These are phyloP conservation scores for Schrenkiella parvula DNA, from an alignment of 345 rosid species.

Conservation along the genomic window DNA sequence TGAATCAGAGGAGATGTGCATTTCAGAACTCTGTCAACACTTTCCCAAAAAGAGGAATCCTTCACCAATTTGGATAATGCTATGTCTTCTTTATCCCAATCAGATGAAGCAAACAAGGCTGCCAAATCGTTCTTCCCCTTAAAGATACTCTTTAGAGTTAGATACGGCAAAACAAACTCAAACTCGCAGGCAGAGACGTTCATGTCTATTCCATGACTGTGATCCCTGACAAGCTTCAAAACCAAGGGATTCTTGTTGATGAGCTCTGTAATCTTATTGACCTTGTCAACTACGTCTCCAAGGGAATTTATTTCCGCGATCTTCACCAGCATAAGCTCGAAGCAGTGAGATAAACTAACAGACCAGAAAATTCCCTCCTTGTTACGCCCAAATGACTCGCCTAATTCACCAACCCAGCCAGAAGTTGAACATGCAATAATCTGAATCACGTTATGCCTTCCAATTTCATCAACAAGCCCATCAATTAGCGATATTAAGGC, in stretches of 20 bases:
- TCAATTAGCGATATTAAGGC: slow-evolving; percentile 40
- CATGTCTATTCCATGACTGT: slow-evolving; percentile 26
- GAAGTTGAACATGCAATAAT: slow-evolving; percentile 41
- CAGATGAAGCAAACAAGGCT: slow-evolving; percentile 40
- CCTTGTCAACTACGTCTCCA: slow-evolving; percentile 26
- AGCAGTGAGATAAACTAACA: slow-evolving; percentile 52
- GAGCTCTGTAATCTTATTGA: slow-evolving; percentile 2
- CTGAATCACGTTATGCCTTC: slow-evolving; percentile 52
- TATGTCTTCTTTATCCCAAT: slow-evolving; percentile 35
- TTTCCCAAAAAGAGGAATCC: slow-evolving; percentile 48
- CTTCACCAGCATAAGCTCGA: slow-evolving; percentile 51
- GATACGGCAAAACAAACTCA: slow-evolving; percentile 37
- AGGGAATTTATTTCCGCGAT: slow-evolving; percentile 27
- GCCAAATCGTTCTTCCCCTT: slow-evolving; percentile 37
- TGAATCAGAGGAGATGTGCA: slow-evolving; percentile 46
- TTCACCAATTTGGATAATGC: slow-evolving; percentile 33
- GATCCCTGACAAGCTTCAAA: slow-evolving; percentile 30
- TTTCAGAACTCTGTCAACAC: slow-evolving; percentile 40
- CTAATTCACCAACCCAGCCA: slow-evolving; percentile 51
- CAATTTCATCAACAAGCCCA: slow-evolving; percentile 42
- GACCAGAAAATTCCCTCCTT: slow-evolving; percentile 48
- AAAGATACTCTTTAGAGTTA: slow-evolving; percentile 45
- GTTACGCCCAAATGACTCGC: slow-evolving; percentile 36
- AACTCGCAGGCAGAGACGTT: slow-evolving; percentile 33
- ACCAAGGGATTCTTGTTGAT: slow-evolving; percentile 31